Base-by-base conservation (phyloP, 2,329 filamentous ascomycete genomes). In the Epichloe festucae region DNA sequence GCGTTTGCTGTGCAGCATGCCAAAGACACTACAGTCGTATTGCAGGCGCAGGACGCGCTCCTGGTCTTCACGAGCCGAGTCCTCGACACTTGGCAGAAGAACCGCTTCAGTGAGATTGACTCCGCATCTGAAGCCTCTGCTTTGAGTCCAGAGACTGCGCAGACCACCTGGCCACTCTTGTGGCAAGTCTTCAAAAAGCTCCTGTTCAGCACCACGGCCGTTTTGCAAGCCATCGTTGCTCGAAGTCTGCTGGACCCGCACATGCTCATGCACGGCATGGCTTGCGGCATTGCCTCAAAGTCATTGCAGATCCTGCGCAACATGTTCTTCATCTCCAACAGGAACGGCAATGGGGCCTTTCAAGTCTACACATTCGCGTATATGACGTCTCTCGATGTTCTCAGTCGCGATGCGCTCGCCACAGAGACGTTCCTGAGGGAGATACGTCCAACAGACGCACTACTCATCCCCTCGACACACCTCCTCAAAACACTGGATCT, bases 301-400 rank as follows among this genome's bases (percentile, higher is more conserved):
- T 79, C 83, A 1, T 74, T 95, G 15, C 81, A 85, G 54, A 81
- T 80, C 12, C 76, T 95, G 11, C 82, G 88, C 31, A 85, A 87
- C 60, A 70, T 94, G 19, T 88, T 83, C 67, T 95, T 95, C 64
- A 81, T 95, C 55, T 88, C 87, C 0, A 83, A 82, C 14, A 78
- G 87, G 40, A 77, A 87, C 51, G 84, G 85, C 19, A 82, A 84
- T 52, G 79, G 78, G 54, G 77, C 81, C 1, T 95, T 94, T 60
- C 87, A 90, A 50, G 85, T 88, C 53, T 91, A 95, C 66, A 82
- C 78, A 2, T 95, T 95, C 62, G 84, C 88, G 27, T 89, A 89
- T 60, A 75, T 94, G 21, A 82, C 87, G 1, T 83, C 89, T 3
- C 81, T 95, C 56, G 90, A 96, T 65, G 82, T 89, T 40, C 75